Percentiles rank a stretch among this genome's conserved stretches.
These are phyloP conservation scores for Metarhizium brunneum DNA, from an alignment of 2,329 filamentous ascomycete genomes.

Conservation along the genomic window DNA sequence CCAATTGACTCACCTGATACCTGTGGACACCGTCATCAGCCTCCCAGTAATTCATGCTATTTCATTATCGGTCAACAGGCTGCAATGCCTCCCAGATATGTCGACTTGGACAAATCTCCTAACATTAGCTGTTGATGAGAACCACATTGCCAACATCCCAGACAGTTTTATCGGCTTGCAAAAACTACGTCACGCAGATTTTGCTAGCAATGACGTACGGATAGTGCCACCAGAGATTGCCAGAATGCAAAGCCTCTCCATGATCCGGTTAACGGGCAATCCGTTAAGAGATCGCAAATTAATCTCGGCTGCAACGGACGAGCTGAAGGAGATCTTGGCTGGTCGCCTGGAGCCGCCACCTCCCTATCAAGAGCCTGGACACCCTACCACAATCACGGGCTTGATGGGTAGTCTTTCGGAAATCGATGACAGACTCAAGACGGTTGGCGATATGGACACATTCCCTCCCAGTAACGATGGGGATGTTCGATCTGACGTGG, in stretches of 20 bases:
- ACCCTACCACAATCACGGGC: slow-evolving; percentile 12
- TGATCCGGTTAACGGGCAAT: slow-evolving; percentile 77
- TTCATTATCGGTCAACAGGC: slow-evolving; percentile 70
- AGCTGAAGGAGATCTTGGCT: slow-evolving; percentile 66
- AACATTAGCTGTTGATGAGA: slow-evolving; percentile 71
- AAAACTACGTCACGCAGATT: slow-evolving; percentile 67
- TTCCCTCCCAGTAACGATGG: slow-evolving; percentile 24
- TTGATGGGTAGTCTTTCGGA: slow-evolving; percentile 22
- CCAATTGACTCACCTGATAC: slow-evolving; percentile 48
- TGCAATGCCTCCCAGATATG: slow-evolving; percentile 65
- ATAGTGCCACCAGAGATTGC: slow-evolving; percentile 68
- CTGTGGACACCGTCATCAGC: slow-evolving; percentile 35
- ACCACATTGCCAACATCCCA: slow-evolving; percentile 68
- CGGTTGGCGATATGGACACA: not conserved
- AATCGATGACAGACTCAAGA: slow-evolving; percentile 13
- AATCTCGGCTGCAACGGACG: slow-evolving; percentile 67
- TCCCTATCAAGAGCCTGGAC: slow-evolving; percentile 25
- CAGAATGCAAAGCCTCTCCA: slow-evolving; percentile 66
- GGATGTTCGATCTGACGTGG: slow-evolving; percentile 40
- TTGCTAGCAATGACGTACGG: slow-evolving; percentile 76
- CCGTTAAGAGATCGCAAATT: slow-evolving; percentile 84
- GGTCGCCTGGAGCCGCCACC: slow-evolving; percentile 53
- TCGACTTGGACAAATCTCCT: slow-evolving; percentile 64
- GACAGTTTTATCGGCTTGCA: slow-evolving; percentile 60
- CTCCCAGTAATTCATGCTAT: slow-evolving; percentile 67